Conservation (phyloP, 2,329 filamentous ascomycete genomes). For the Aspergillus aculeatinus region DNA sequence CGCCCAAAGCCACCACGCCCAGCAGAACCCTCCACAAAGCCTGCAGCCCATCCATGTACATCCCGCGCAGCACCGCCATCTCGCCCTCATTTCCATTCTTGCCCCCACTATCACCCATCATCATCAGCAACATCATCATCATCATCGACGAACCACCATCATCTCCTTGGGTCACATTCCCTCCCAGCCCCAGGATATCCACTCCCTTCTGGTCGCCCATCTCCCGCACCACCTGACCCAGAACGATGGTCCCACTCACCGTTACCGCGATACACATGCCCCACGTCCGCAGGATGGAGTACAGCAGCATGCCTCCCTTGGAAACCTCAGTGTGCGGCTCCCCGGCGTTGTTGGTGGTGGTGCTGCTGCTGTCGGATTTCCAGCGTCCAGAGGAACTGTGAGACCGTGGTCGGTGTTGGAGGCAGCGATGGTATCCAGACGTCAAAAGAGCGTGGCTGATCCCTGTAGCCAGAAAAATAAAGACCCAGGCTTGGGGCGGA, state of each 20-base stretch:
- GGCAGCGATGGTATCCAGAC: slow-evolving; percentile 41
- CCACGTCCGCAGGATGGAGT: slow-evolving; percentile 40
- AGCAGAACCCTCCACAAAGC: slow-evolving; percentile 30
- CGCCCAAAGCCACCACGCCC: slow-evolving; percentile 27
- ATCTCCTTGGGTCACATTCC: not conserved
- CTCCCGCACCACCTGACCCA: slow-evolving; percentile 38
- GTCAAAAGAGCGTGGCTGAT: slow-evolving; percentile 46
- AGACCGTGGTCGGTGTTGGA: slow-evolving; percentile 29
- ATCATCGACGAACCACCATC: not conserved
- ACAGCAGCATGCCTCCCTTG: slow-evolving; percentile 37
- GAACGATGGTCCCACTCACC: slow-evolving; percentile 40
- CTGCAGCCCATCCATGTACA: slow-evolving; percentile 24
- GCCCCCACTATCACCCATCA: slow-evolving; percentile 15
- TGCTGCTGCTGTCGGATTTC: not conserved
- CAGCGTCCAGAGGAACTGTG: not conserved
- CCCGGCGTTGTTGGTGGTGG: not conserved
- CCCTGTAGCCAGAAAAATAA: slow-evolving; percentile 41
- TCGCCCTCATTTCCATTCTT: slow-evolving; percentile 16
- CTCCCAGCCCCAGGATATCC: slow-evolving; percentile 4
- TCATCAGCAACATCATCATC: not conserved
- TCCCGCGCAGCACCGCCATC: slow-evolving; percentile 17
- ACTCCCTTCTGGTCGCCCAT: slow-evolving; percentile 21
- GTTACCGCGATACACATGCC: slow-evolving; percentile 49
- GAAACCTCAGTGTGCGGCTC: not conserved
- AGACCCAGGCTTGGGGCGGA: slow-evolving; percentile 34